Base-by-base conservation (phyloP, 305 asterid genomes). In the Vinca major region DNA sequence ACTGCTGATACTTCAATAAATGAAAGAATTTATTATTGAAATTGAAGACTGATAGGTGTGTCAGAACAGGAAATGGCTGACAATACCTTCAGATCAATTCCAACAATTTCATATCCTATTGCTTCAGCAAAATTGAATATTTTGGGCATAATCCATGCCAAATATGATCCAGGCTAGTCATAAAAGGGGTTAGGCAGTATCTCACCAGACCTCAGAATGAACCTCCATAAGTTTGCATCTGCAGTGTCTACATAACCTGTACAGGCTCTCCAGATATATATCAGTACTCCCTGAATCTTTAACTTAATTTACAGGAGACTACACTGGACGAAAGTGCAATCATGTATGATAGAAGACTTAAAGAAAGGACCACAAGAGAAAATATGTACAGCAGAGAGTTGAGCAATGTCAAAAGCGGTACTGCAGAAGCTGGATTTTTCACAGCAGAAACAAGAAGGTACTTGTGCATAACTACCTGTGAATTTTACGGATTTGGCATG, bases 301-400 rank as follows among this genome's bases (percentile, higher is more conserved):
- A 58, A 74, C 71, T 72, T 81, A 73, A 71, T 60, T 62, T 60
- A 58, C 88, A 86, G 95, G 88, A 74, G 66, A 45, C 77, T 72
- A 63, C 72, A 75, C 73, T 68, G 61, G 71, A 70, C 14, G 61
- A 66, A 60, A 76, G 76, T 63, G 68, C 53, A 51, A 62, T 52
- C 57, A 74, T 43, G 49, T 51, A 37, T 69, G 60, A 17, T 66
- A 61, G 26, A 50, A 73, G 21, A 37, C 68, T 64, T 73, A 79
- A 73, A 58, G 75, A 62, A 76, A 75, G 73, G 68, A 52, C 43
- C 51, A 62, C 21, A 47, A 69, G 72, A 53, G 72, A 63, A 48
- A 69, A 72, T 63, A 56, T 44, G 77, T 48, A 52, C 56, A 50
- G 45, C 50, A 67, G 41, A 61, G 77, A 64, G 14, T 64, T 64